A percentile compares a stretch with the other conserved stretches of the same genome.
phyloP scores from a whole-genome alignment of 2,329 filamentous ascomycete genomes.

The Apiospora pterosperma region DNA sequence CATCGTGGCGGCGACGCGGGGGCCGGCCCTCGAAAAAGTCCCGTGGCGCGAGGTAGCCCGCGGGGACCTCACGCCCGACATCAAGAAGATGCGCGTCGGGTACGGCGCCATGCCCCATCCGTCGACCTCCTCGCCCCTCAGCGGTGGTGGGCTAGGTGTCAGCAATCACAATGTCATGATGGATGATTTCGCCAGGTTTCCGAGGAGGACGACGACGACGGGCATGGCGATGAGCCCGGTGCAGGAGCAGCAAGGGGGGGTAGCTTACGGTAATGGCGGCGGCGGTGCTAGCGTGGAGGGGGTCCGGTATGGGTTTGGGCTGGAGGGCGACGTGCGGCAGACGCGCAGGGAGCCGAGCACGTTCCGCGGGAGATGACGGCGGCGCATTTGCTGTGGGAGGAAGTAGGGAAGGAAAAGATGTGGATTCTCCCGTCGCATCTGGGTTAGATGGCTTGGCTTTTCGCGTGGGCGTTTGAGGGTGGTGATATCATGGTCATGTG shows the following conservation, averaged over 20 bases:
- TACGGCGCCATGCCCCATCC: slow-evolving; percentile 20
- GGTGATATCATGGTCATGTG: neutral
- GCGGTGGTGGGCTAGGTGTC: slow-evolving; percentile 1
- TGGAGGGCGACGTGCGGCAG: slow-evolving; percentile 27
- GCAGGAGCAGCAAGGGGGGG: neutral
- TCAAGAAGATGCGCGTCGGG: slow-evolving; percentile 21
- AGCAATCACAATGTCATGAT: neutral
- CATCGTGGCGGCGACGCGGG: slow-evolving; percentile 39
- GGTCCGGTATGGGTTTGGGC: slow-evolving; percentile 26
- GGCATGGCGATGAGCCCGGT: neutral
- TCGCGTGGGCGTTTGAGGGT: neutral
- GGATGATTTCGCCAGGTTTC: neutral
- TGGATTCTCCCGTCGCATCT: neutral
- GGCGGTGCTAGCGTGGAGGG: slow-evolving; percentile 10
- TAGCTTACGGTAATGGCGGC: no score
- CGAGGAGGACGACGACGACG: neutral
- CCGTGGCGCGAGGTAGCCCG: slow-evolving; percentile 19
- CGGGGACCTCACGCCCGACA: slow-evolving; percentile 15
- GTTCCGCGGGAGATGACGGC: neutral
- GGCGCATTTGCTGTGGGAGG: no score
- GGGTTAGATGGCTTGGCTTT: neutral
- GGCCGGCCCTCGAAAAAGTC: slow-evolving; percentile 34
- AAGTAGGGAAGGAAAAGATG: no score
- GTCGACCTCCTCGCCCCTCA: neutral
- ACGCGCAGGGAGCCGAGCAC: slow-evolving; percentile 15